Base-by-base conservation (phyloP, 2,329 filamentous ascomycete species). In the Aspergillus tamarii region DNA sequence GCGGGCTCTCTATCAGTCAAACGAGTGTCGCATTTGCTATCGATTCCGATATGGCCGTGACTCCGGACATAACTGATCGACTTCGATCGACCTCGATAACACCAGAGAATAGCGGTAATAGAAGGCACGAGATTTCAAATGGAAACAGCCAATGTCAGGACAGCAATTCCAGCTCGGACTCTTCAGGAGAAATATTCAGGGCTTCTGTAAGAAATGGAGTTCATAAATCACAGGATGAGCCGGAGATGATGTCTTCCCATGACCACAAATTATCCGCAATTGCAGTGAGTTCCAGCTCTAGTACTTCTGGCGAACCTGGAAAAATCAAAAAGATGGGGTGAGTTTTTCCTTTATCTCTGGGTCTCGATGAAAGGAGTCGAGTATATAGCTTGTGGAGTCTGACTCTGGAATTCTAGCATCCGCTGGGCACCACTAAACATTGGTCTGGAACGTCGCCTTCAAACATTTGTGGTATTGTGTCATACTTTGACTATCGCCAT, bases 341-440 rank as follows among this genome's bases (percentile, higher is more conserved):
- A 55, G 52, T 30, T n/a, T 19, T 26, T 11, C 48, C 28, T 19
- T 4, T 4, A 19, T 12, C 8, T 34, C 7, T 19, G 19, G 19
- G 26, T 26, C 12, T 26, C 14, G 36, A 14, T 28, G 6, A 26
- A 36, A 19, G 9, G 21, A 19, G 14, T 54, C 12, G 6, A 14
- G 36, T 23, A 16, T 59, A 39, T n/a, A 55, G 53, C 54, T 23
- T n/a, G 59, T 21, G n/a, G 26, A 46, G 28, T 48, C 64, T 66
- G 55, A 68, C 52, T 52, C 45, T 50, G 56, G 36, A 53, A 43
- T 61, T 28, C 32, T 57, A 87, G 89, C 45, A 92, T 97, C 71
- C 88, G 91, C 66, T 97, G 93, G 84, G 95, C 94, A 8, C 94
- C 94, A 19, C 82, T 92, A 67, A 89, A 89, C 63, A 85, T 94